Percentiles rank a stretch among this genome's conserved stretches.
These are phyloP conservation scores for Saccharomyces pastorianus DNA, from an alignment of 1,139 yeast genomes.

Conservation along the genomic window DNA sequence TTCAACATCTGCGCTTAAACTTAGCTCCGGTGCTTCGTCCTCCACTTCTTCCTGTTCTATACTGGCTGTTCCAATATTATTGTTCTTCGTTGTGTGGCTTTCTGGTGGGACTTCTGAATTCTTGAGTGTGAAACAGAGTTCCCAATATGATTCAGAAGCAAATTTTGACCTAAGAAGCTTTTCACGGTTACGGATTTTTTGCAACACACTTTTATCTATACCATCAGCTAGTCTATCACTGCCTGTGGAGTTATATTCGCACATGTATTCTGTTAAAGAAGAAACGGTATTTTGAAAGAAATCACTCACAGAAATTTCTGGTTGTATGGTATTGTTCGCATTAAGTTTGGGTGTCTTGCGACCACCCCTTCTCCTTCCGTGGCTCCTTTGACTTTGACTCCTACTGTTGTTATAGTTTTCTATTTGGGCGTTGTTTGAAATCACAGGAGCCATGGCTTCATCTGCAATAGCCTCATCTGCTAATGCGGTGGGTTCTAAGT, in stretches of 20 bases:
- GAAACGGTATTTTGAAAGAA: neutral
- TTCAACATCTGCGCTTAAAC: neutral
- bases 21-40: neutral
- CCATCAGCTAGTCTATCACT: neutral
- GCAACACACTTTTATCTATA: neutral
- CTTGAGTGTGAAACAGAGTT: neutral
- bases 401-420: neutral
- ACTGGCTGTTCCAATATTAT: neutral
- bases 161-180: neutral
- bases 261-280: neutral
- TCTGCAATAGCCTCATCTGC: constrained; percentile 6
- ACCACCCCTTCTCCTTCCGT: neutral
- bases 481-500: constrained; percentile 23
- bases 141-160: neutral
- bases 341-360: neutral
- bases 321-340: neutral
- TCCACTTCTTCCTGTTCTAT: neutral
- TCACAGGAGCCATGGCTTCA: constrained; percentile 19
- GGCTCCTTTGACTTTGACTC: neutral
- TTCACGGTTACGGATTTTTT: neutral
- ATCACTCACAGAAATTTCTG: neutral
- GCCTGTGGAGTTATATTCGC: neutral
- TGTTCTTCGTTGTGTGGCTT: neutral
- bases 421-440: constrained; percentile 43
- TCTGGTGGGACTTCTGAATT: neutral